Base-by-base conservation (phyloP, 148 eudicot genomes). In the Cornus florida region DNA sequence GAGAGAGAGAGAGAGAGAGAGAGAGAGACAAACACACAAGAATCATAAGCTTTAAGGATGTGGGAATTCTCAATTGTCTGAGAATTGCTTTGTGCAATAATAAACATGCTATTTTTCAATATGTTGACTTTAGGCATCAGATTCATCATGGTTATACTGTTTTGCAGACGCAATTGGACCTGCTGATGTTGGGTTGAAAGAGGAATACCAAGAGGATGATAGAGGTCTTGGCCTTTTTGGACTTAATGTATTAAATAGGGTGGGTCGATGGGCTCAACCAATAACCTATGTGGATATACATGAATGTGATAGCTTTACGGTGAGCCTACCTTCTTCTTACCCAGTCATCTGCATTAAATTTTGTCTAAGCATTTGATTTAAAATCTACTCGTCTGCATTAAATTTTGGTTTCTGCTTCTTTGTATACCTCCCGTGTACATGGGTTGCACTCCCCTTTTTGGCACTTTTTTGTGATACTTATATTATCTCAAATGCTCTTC, bases 251-350 rank as follows among this genome's bases (percentile, higher is more conserved):
- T 92, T 91, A 68, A 92, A 76, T 77, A 82, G 97, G 79, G 89
- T 81, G 9, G 87, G 88, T 75, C 86, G 94, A 78, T 96, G 99
- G 99, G 90, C 94, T 76, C 98, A 93, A 74, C 98, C 99, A 22
- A 93, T 96, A 80, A 93, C 97, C 16, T 96, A 93, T 73, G 76
- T 96, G 62, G 97, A 92, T 83, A 65, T 93, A 79, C 91, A 92
- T 31, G 97, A 96, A 78, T 83, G 85, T 75, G 86, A 89, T 68
- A 86, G 77, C 75, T 96, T 92, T 86, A 96, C 95, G 80, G 99
- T 96, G 87, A 82, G 79, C 59, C 69, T 62, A 33, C 33, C 56
- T 50, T 77, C 23, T 65, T 59, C 59, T 7, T 11, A 0, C 19
- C 12, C 48, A 43, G 10, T 43, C 10, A 43, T 9, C 10, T 43